Conservation (phyloP, 306 rosid species). For the Vigna hirtella region DNA sequence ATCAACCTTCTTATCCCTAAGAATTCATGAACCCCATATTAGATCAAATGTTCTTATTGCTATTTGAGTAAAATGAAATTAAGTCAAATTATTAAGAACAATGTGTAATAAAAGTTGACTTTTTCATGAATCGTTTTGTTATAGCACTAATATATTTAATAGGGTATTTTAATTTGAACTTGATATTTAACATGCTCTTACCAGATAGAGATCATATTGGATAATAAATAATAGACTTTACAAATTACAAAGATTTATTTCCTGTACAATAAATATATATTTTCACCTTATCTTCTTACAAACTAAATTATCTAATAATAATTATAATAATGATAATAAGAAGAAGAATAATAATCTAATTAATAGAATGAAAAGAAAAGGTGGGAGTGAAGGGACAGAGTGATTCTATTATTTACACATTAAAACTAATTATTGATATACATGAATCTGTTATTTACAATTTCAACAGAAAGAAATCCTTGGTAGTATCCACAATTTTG, state of each 20-base stretch:
- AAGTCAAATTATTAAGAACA: too few relatives aligned
- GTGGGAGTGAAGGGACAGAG: slow-evolving; percentile 19
- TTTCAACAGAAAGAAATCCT: slow-evolving; percentile 55
- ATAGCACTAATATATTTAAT: neutral
- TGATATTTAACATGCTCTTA: neutral
- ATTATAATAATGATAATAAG: neutral
- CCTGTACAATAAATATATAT: too few relatives aligned
- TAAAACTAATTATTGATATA: slow-evolving; percentile 61
- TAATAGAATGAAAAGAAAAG: slow-evolving; percentile 33
- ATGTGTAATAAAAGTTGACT: too few relatives aligned
- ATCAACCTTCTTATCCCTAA: neutral
- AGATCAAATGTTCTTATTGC: neutral
- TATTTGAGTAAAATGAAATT: neutral
- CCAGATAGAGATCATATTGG: neutral
- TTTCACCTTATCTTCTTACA: too few relatives aligned
- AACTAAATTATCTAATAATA: neutral
- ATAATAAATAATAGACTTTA: neutral
- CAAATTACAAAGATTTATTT: too few relatives aligned
- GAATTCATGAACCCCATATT: neutral
- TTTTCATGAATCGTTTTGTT: too few relatives aligned
- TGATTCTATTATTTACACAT: slow-evolving; percentile 67
- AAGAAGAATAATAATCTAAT: slow-evolving; percentile 27
- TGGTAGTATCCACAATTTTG: slow-evolving; percentile 52
- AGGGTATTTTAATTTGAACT: neutral
- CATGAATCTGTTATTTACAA: slow-evolving; percentile 68